Percentiles rank a stretch among this genome's conserved stretches.
Conservation (phyloP, 805 yeast species). For the Tetrapisispora fleetii region DNA sequence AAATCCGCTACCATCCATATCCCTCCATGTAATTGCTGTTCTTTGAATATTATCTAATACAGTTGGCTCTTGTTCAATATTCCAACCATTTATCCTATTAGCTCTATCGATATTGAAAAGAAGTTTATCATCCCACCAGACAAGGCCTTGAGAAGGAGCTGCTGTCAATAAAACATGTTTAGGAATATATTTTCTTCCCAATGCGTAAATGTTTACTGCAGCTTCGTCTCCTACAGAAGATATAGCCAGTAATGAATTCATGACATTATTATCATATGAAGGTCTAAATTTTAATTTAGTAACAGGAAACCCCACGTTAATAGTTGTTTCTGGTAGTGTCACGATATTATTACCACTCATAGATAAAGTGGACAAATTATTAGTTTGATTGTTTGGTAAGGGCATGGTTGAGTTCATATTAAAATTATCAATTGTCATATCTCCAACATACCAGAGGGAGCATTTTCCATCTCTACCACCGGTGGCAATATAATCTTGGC, state of each 20-base stretch:
- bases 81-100: slow-evolving; percentile 27
- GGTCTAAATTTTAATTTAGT: slow-evolving; percentile 38
- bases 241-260: slow-evolving; percentile 60
- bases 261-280: slow-evolving; percentile 27
- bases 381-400: neutral
- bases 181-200: slow-evolving; percentile 66
- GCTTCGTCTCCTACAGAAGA: slow-evolving; percentile 65
- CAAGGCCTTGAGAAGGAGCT: slow-evolving; percentile 26
- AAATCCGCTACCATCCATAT: slow-evolving; percentile 29
- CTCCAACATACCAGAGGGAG: slow-evolving; percentile 29
- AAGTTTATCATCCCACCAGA: slow-evolving; percentile 28
- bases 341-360: slow-evolving; percentile 30
- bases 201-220: slow-evolving; percentile 56
- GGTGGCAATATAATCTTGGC: slow-evolving; percentile 66
- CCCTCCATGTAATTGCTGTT: slow-evolving; percentile 27
- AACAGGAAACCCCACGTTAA: slow-evolving; percentile 70
- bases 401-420: neutral
- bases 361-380: neutral
- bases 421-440: slow-evolving; percentile 6
- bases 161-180: slow-evolving; percentile 32
- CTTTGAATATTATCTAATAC: slow-evolving; percentile 23
- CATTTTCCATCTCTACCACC: slow-evolving; percentile 80
- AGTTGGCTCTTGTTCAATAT: slow-evolving; percentile 24
- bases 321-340: slow-evolving; percentile 53
- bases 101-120: slow-evolving; percentile 28